Base-by-base conservation (phyloP, 345 rosid genomes). In the Citrus trifoliata region DNA sequence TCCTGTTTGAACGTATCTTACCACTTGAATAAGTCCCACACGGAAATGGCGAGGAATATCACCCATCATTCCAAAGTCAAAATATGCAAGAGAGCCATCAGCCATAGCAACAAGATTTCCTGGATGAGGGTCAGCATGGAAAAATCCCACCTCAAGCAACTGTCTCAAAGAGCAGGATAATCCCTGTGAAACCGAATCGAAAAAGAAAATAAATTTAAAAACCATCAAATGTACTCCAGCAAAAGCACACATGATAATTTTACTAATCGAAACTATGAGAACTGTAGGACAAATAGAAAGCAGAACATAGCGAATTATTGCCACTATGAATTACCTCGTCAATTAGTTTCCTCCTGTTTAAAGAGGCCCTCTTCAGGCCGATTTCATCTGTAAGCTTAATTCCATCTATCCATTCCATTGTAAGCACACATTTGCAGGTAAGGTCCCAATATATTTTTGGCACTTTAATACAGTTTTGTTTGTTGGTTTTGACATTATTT, bases 91-190 rank as follows among this genome's bases (percentile, higher is more conserved):
- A 84, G 80, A 82, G 38, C 98, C 98, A 77, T 83, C 78, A 46
- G 78, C 78, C 58, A 89, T 83, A 51, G 97, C 99, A 78, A 94
- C 95, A 79, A 96, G 98, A 78, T 96, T 96, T 86, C 99, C 99
- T 76, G 99, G 99, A 85, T 96, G 98, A 16, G 98, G 98, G 84
- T 96, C 99, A 55, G 99, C 99, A 85, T 96, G 99, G 84, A 96
- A 96, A 87, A 91, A 96, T 72, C 99, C 99, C 61, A 88, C 92
- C 87, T 96, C 98, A 76, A 96, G 98, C 84, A 96, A 85, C 80
- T 96, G 99, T 86, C 91, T 92, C 82, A 93, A 85, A 40, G 99
- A 96, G 90, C 98, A 91, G 78, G 90, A 91, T 77, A 96, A 82
- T 58, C 98, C 99, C 98, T 94, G 81, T 51, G 46, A 84, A 74